phyloP scores from a whole-genome alignment of 2,329 filamentous ascomycete genomes.

The Gaeumannomyces sp. region DNA sequence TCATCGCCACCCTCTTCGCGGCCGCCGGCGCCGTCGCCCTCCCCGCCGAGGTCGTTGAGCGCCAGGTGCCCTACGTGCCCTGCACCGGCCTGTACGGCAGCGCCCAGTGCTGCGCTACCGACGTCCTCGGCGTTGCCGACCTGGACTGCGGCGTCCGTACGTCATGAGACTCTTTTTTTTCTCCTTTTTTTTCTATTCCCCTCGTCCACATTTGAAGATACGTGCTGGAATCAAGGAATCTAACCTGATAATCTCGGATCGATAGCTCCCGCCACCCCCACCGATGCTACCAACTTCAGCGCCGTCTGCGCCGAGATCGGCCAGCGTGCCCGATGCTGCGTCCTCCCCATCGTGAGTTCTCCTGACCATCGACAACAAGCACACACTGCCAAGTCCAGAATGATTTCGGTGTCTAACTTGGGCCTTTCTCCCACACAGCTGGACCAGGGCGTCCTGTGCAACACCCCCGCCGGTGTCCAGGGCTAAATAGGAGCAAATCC shows the following conservation, averaged over 20 bases:
- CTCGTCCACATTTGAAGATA: background rate
- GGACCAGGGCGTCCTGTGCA: conserved; percentile 27
- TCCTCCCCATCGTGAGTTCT: conserved; percentile 40
- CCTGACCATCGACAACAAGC: background rate
- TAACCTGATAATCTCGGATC: background rate
- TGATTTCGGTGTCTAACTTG: background rate
- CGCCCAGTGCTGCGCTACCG: conserved; percentile 55
- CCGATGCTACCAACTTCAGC: conserved; percentile 19
- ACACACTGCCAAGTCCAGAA: background rate
- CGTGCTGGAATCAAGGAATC: too few species aligned
- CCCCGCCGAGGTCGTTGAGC: conserved; percentile 26
- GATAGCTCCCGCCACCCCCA: conserved; percentile 16
- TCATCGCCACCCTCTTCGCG: conserved; percentile 21
- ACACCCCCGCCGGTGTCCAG: conserved; percentile 23
- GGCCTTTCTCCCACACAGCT: conserved; percentile 16
- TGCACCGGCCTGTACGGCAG: conserved; percentile 37
- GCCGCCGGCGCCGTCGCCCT: conserved; percentile 21
- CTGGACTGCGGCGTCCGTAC: conserved; percentile 50
- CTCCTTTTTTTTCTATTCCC: too few species aligned
- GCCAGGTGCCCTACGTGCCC: conserved; percentile 31
- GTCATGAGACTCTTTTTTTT: too few species aligned
- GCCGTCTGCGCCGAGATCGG: conserved; percentile 40
- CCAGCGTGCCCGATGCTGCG: conserved; percentile 52
- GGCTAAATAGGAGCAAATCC: background rate
- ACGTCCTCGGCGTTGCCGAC: conserved; percentile 51